Percentiles rank a stretch among this genome's conserved stretches.
phyloP scores from a whole-genome alignment of 768 basidiomycete genomes.

The Agrocybe praecox region DNA sequence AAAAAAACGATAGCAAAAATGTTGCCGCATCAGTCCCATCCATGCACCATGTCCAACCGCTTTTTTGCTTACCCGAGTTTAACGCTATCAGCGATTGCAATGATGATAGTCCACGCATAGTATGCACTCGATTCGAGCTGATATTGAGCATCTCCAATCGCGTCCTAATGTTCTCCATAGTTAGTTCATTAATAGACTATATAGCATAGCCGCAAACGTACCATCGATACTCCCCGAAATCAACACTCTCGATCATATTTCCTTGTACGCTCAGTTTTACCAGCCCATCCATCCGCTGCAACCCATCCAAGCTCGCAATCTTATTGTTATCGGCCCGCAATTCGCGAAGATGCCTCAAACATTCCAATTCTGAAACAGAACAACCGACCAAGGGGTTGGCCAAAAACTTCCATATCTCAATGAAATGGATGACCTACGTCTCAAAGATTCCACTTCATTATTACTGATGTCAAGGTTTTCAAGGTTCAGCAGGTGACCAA shows the following conservation, averaged over 20 bases:
- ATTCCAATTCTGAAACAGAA: slow-evolving; percentile 66
- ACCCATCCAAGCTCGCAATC: slow-evolving; percentile 72
- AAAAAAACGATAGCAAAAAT: background rate
- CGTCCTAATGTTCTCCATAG: slow-evolving; percentile 36
- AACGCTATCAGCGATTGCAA: slow-evolving; percentile 68
- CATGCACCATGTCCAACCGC: slow-evolving; percentile 12
- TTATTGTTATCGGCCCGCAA: slow-evolving; percentile 88
- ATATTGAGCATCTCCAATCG: slow-evolving; percentile 78
- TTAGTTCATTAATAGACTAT: slow-evolving; percentile 4
- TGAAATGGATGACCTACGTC: slow-evolving; percentile 59
- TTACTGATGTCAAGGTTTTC: slow-evolving; percentile 89
- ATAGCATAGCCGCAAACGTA: slow-evolving; percentile 33
- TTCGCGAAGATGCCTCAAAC: slow-evolving; percentile 84
- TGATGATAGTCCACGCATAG: slow-evolving; percentile 60
- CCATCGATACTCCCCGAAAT: slow-evolving; percentile 71
- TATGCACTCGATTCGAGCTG: slow-evolving; percentile 70
- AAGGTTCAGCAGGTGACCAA: slow-evolving; percentile 82
- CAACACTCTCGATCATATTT: slow-evolving; percentile 66
- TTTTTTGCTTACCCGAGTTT: slow-evolving; percentile 74
- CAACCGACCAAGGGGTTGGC: slow-evolving; percentile 14
- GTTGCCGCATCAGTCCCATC: slow-evolving; percentile 6
- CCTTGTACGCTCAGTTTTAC: slow-evolving; percentile 81
- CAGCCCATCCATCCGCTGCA: slow-evolving; percentile 79
- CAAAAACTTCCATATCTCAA: slow-evolving; percentile 6
- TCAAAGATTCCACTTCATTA: slow-evolving; percentile 87